phyloP scores from a whole-genome alignment of 495 filamentous ascomycete species.

The Tuber aestivum region DNA sequence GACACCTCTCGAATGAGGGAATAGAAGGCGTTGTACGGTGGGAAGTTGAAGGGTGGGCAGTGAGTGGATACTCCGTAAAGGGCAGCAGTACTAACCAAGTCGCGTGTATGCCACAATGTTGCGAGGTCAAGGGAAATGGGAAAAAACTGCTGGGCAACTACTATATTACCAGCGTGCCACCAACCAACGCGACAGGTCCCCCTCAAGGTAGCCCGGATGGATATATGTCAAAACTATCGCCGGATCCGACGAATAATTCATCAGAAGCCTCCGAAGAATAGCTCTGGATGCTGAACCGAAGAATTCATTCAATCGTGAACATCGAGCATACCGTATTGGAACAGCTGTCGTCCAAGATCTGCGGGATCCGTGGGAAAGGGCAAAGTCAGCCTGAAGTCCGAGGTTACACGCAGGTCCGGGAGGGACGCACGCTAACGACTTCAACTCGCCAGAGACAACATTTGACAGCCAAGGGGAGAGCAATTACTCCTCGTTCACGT shows the following conservation, averaged over 20 bases:
- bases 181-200: slow-evolving; percentile 25
- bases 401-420: slow-evolving; percentile 36
- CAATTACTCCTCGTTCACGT: background rate
- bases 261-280: slow-evolving; percentile 3
- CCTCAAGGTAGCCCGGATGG: background rate
- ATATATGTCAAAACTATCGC: background rate
- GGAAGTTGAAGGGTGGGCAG: slow-evolving; percentile 2
- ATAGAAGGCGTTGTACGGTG: background rate
- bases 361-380: slow-evolving; percentile 28
- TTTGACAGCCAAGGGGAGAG: background rate
- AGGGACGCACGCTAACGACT: slow-evolving; percentile 37
- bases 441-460: slow-evolving; percentile 25
- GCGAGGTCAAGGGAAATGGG: background rate
- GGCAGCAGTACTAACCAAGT: slow-evolving; percentile 10
- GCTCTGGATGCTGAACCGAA: slow-evolving; percentile 14
- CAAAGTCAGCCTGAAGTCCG: slow-evolving; percentile 27
- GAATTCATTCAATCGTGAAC: slow-evolving; percentile 31
- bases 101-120: slow-evolving; percentile 33
- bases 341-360: slow-evolving; percentile 40
- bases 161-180: slow-evolving; percentile 33
- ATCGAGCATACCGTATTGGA: slow-evolving; percentile 20
- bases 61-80: slow-evolving; percentile 18
- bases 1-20: slow-evolving; percentile 21
- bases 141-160: background rate
- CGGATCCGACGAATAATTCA: slow-evolving; percentile 8